Base-by-base conservation (phyloP, 345 rosid genomes). In the Diplotaxis tenuifolia region DNA sequence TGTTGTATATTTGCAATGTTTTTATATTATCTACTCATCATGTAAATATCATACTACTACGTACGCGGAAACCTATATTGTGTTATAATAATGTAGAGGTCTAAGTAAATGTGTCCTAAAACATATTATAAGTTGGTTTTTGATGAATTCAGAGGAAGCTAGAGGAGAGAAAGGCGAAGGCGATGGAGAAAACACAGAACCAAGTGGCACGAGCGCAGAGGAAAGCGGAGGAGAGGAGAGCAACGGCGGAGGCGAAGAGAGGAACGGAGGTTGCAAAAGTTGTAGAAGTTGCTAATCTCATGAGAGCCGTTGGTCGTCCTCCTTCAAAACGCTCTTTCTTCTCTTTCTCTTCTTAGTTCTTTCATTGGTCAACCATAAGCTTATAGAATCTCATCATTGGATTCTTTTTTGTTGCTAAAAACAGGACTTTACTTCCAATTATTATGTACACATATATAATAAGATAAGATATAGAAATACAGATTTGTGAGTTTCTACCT, bases 211-310 rank as follows among this genome's bases (percentile, higher is more conserved):
- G 77, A 74, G 96, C 98, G 1, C 86, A 70, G 53, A 83, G 92
- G 77, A 91, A 89, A 78, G 86, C 96, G 4, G 97, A 91, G 80
- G 98, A 94, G 74, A 89, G 89, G 54, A 89, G 87, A 75, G 98
- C 98, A 21, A 85, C 96, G 14, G 85, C 97, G 0, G 98, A 91
- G 82, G 88, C 87, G 4, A 91, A 81, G 83, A 87, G 95, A 52
- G 98, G 96, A 22, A 89, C 91, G 0, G 88, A 94, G 75, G 86
- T 82, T 25, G 95, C 95, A 1, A 81, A 83, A 71, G 82, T 91
- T 25, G 79, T 86, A 16, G 96, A 94, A 74, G 73, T 86, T 21
- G 86, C 96, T 79, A 89, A 89, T 82, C 84, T 91, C 78, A 88
- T 94, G 96, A 88, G 87, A 78, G 92, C 96, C 9, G 83, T 91